Evolutionary conservation across 2,329 filamentous ascomycete genomes (phyloP).

Genomic region (Cladosporium sp.): DNA sequence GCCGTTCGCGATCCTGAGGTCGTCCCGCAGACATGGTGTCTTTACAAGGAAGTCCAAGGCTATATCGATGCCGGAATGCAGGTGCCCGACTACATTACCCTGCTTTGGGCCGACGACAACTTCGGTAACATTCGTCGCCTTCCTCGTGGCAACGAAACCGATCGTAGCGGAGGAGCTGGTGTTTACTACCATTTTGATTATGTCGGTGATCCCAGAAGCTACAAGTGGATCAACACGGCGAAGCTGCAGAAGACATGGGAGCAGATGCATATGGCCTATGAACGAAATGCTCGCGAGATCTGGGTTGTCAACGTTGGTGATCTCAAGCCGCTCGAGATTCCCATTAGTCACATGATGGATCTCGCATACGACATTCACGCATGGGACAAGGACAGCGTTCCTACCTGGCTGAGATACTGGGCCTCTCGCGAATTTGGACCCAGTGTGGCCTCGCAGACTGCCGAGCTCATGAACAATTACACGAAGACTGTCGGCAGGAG

Average conservation of each 20-base stretch:
- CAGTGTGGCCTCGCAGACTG: slow-evolving; percentile 45
- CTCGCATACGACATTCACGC: slow-evolving; percentile 60
- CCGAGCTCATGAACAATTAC: slow-evolving; percentile 52
- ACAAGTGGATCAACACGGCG: slow-evolving; percentile 61
- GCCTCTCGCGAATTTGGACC: slow-evolving; percentile 55
- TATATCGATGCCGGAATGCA: slow-evolving; percentile 63
- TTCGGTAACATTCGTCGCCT: slow-evolving; percentile 59
- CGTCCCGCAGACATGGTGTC: slow-evolving; percentile 66
- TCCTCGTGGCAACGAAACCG: slow-evolving; percentile 56
- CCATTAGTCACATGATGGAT: slow-evolving; percentile 64
- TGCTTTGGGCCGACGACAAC: slow-evolving; percentile 66
- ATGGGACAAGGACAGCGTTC: slow-evolving; percentile 54
- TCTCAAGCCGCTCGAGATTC: slow-evolving; percentile 61
- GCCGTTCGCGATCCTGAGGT: slow-evolving; percentile 45
- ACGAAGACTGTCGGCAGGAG: slow-evolving; percentile 54
- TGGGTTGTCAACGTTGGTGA: slow-evolving; percentile 68
- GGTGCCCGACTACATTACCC: slow-evolving; percentile 62
- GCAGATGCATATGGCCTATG: slow-evolving; percentile 60
- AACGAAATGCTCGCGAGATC: slow-evolving; percentile 55
- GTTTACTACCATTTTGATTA: slow-evolving; percentile 65
- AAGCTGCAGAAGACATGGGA: slow-evolving; percentile 62
- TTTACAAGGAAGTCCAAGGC: slow-evolving; percentile 71
- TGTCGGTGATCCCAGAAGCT: slow-evolving; percentile 54
- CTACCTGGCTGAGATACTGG: slow-evolving; percentile 55
- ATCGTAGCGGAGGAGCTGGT: slow-evolving; percentile 59